Base-by-base conservation (phyloP, 2,329 filamentous ascomycete species). In the Verticillium zaregamsianum region DNA sequence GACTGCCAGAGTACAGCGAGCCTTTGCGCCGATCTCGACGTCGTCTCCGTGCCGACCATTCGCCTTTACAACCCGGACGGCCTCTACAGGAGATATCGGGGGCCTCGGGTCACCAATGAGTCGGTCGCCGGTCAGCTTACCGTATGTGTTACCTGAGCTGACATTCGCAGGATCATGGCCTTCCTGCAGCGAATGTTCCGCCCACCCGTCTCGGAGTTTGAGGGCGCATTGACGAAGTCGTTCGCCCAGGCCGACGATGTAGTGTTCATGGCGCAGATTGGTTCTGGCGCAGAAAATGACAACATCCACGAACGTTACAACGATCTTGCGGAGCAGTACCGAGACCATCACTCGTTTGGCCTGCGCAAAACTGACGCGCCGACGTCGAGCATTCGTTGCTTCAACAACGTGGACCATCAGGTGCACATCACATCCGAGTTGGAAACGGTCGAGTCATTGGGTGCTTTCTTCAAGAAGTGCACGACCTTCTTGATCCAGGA, bases 1-100 rank as follows among this genome's bases (percentile, higher is more conserved):
- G 76, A 83, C 68, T 82, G 81, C 66, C 67, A 68, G 3, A 61
- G 64, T 1, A 66, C 71, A 3, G n/a, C 66, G 2, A 63, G 69
- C 7, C 64, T 81, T n/a, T 83, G 81, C 66, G 64, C 71, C 57
- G 73, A 78, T 31, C 68, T 74, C 55, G 72, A 74, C 28, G 71
- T 83, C 33, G 70, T 72, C 14, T 81, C 80, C 0, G 81, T 79
- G 62, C 81, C 81, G 2, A 72, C 80, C 7, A 75, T 84, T 39
- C 75, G 80, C 0, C 73, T 79, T 11, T 80, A 79, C 62, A 72
- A 72, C 45, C 67, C 69, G 3, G 69, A 74, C 31, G 71, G 73
- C 2, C 64, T 66, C 5, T 71, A 71, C 56, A 68, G 66, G 12
- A 68, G 77, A 58, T 83, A 82, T 65, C 74, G 80, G 39, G 81